Conservation (phyloP, 768 basidiomycete species). For the Phanerochaete carnosa region DNA sequence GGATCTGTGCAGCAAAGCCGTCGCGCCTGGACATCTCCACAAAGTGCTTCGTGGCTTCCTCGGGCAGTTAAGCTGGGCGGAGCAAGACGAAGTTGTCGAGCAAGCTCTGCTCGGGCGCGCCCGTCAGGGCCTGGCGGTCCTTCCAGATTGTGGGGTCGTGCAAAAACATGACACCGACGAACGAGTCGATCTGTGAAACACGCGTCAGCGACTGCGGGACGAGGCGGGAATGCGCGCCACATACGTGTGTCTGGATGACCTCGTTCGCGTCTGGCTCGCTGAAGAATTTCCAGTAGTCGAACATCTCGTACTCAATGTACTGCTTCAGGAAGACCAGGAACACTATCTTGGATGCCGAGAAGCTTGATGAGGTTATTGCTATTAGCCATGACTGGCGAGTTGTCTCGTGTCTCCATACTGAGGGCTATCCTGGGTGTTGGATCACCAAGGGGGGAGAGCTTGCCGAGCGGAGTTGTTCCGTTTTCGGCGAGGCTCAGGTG, state of each 20-base stretch:
- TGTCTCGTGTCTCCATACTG: too few species aligned
- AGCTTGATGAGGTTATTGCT: too few species aligned
- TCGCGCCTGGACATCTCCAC: constrained; percentile 23
- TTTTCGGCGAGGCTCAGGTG: too few species aligned
- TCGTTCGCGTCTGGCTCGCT: constrained; percentile 25
- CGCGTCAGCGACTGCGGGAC: background rate
- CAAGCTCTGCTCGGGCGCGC: constrained; percentile 31
- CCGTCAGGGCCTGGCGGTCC: constrained; percentile 32
- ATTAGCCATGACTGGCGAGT: too few species aligned
- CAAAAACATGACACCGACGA: constrained; percentile 33
- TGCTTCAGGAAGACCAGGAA: constrained; percentile 23
- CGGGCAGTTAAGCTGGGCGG: constrained; percentile 28
- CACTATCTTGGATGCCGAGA: constrained; percentile 34
- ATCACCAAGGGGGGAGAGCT: too few species aligned
- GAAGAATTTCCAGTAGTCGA: constrained; percentile 43
- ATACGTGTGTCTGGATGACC: constrained; percentile 34
- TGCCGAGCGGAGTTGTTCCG: too few species aligned
- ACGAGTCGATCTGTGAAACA: constrained; percentile 15
- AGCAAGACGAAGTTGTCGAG: constrained; percentile 25
- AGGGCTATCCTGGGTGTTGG: too few species aligned
- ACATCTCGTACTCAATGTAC: constrained; percentile 34
- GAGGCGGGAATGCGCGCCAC: background rate
- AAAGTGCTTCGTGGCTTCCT: constrained; percentile 29
- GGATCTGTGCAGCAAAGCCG: constrained; percentile 10
- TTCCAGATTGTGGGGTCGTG: constrained; percentile 32